Evolutionary conservation across 768 basidiomycete species (phyloP), one percentile per base, ranked within the genome.

Genomic region (Calocybe cyanea): DNA sequence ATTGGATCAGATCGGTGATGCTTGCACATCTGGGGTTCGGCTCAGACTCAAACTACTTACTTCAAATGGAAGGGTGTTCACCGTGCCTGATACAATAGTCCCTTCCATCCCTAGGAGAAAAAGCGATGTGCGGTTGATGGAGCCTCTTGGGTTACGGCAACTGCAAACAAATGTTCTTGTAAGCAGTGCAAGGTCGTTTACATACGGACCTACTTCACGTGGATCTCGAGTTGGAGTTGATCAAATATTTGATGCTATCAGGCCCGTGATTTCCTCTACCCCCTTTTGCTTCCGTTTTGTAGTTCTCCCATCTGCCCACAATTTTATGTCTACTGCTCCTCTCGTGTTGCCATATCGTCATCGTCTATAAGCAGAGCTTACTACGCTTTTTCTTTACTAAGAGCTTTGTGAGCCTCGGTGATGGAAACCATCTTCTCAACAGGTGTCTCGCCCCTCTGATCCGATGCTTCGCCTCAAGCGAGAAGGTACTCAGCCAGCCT

Each of bases 351-450:
- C 11, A 54, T 49, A 37, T 72, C 67, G 35, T 71, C 67, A 44
- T 77, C 77, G 50, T 79, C 76, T 6, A 76, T 77, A 0, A 78
- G 60, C 1, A 75, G 43, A 13, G 77, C 68, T 74, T 74, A 78
- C 8, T 72, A 56, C 0, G 64, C 69, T 9, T 63, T 2, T 53
- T 45, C 3, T 73, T 74, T 7, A 62, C 43, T 5, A 64, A 49
- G 4, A 77, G 44, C 43, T 77, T 75, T 9, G 77, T 63, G 3
- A 75, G 77, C 77, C 60, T 73, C 76, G 1, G 76, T 75, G 11
- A 73, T 73, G 0, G 71, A 70, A 1, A 75, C 77, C 1, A 65
- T 63, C 0, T 75, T 75, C 48, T 77, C 64, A 49, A 62, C 71
- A 18, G 69, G 58, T 19, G 61, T 55, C 36, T 55, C 53, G 2